phyloP scores from a whole-genome alignment of 345 rosid species.

The Salix suchowensis region DNA sequence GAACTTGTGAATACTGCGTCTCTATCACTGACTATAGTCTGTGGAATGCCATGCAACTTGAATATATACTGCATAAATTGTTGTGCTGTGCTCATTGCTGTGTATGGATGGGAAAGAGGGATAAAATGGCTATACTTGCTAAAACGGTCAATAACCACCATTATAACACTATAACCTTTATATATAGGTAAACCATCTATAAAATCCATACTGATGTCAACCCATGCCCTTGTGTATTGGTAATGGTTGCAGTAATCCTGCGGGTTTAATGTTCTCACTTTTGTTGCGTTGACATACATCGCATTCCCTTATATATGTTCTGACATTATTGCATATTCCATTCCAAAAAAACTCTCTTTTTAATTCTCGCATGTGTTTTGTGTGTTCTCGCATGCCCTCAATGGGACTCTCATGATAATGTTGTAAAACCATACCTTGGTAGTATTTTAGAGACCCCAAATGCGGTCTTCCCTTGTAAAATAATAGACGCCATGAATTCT shows the following conservation, averaged over 20 bases:
- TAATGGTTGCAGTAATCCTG: not conserved
- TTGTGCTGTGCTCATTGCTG: too few relatives aligned
- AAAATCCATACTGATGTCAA: not conserved
- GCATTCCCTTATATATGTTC: not conserved
- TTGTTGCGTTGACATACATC: not conserved
- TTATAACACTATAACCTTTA: not conserved
- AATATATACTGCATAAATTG: too few relatives aligned
- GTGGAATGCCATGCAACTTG: not conserved
- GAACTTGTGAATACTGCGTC: not conserved
- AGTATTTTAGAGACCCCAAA: too few relatives aligned
- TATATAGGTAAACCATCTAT: not conserved
- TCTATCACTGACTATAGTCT: too few relatives aligned
- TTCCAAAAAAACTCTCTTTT: not conserved
- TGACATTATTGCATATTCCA: not conserved
- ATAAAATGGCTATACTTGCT: too few relatives aligned
- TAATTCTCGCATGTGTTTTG: not conserved
- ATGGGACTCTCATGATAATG: not conserved
- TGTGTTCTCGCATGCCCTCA: not conserved
- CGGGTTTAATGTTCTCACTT: not conserved
- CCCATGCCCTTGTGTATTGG: not conserved
- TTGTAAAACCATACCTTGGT: too few relatives aligned
- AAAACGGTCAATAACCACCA: too few relatives aligned
- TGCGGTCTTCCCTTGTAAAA: too few relatives aligned
- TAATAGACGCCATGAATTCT: too few relatives aligned
- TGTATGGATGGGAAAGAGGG: too few relatives aligned